Evolutionary conservation across 2,329 filamentous ascomycete species (phyloP).

Genomic region (Dothiorella sarmentorum): DNA sequence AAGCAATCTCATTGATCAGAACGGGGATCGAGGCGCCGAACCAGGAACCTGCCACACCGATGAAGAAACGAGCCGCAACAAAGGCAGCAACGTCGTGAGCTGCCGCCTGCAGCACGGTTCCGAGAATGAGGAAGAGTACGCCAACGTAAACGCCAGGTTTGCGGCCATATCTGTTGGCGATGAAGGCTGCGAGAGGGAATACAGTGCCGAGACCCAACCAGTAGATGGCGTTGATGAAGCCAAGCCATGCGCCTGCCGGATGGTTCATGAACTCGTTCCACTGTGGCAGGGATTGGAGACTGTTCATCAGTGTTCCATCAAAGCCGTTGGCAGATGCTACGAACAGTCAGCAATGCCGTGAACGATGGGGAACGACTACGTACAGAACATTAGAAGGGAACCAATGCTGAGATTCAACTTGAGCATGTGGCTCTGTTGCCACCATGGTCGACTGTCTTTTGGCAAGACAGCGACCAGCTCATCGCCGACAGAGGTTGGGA

Average conservation of each 20-base stretch:
- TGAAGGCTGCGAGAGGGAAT: slow-evolving; percentile 26
- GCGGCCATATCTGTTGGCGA: slow-evolving; percentile 27
- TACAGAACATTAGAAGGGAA: slow-evolving; percentile 5
- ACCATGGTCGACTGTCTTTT: not conserved
- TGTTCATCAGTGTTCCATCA: slow-evolving; percentile 12
- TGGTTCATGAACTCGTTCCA: slow-evolving; percentile 19
- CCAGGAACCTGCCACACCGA: slow-evolving; percentile 63
- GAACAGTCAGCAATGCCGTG: not conserved
- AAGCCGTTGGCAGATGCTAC: slow-evolving; percentile 6
- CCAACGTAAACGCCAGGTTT: slow-evolving; percentile 20
- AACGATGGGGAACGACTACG: not conserved
- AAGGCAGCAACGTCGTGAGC: slow-evolving; percentile 41
- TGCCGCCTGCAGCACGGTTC: not conserved
- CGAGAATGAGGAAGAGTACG: slow-evolving; percentile 1
- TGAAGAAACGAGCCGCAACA: slow-evolving; percentile 58
- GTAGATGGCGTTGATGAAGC: slow-evolving; percentile 27
- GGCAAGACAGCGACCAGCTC: slow-evolving; percentile 4
- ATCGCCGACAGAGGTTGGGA: not conserved
- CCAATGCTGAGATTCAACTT: slow-evolving; percentile 6
- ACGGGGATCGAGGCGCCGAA: slow-evolving; percentile 56
- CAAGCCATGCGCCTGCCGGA: slow-evolving; percentile 23
- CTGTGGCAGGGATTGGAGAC: slow-evolving; percentile 4
- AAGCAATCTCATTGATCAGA: slow-evolving; percentile 46
- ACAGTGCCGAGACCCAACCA: slow-evolving; percentile 25
- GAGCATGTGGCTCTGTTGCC: slow-evolving; percentile 2